Conservation (phyloP, 2,329 filamentous ascomycete genomes). For the Tolypocladium album region DNA sequence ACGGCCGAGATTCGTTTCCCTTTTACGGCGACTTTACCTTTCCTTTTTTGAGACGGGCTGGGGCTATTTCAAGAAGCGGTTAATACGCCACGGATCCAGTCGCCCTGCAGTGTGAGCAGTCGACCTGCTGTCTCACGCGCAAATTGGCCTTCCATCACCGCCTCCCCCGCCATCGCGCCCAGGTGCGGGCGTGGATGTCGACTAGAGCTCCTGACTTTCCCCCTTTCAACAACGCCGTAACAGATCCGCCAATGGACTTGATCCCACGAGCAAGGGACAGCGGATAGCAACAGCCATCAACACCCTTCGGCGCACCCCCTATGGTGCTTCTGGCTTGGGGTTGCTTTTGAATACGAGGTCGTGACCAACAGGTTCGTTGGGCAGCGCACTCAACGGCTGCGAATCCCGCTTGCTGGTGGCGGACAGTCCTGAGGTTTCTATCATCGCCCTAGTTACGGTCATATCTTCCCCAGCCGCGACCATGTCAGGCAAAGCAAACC, state of each 20-base stretch:
- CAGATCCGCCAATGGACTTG: background rate
- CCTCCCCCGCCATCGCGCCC: background rate
- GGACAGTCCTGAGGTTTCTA: too few relatives aligned
- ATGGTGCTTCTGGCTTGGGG: background rate
- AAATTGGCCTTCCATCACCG: background rate
- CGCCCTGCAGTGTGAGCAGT: conserved; percentile 2
- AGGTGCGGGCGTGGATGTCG: background rate
- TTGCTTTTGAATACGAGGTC: background rate
- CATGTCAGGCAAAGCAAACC: background rate
- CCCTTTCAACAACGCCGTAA: background rate
- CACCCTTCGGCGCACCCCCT: too few relatives aligned
- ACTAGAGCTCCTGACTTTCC: background rate
- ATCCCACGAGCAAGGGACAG: background rate
- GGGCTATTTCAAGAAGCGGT: background rate
- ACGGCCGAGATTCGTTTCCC: background rate
- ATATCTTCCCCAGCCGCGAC: background rate
- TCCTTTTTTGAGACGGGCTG: background rate
- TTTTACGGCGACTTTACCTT: background rate
- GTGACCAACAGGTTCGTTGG: background rate
- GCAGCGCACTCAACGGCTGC: background rate
- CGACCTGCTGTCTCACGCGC: conserved; percentile 1
- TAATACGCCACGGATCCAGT: background rate
- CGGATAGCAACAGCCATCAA: background rate
- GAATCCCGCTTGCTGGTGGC: too few relatives aligned
- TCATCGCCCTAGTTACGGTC: background rate